These are phyloP conservation scores for Pichia sporocuriosa DNA, from an alignment of 805 yeast species.

Conservation along the genomic window DNA sequence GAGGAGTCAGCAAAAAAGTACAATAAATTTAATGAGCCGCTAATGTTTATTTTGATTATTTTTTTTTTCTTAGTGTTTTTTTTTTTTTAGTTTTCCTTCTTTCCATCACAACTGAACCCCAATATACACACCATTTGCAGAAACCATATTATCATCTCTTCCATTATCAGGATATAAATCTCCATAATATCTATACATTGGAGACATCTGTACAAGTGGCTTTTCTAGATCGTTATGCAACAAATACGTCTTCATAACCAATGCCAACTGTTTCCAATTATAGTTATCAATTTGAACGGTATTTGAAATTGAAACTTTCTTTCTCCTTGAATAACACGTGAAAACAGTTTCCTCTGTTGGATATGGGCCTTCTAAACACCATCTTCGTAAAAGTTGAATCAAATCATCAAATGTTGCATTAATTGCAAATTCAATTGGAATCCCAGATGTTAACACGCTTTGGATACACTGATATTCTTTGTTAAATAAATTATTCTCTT, in stretches of 20 bases:
- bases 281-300: background rate
- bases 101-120: no score
- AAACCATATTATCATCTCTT: constrained; percentile 2
- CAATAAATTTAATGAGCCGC: background rate
- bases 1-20: no score
- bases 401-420: constrained; percentile 6
- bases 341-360: background rate
- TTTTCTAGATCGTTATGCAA: background rate
- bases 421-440: background rate
- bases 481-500: background rate
- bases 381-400: constrained; percentile 5
- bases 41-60: background rate
- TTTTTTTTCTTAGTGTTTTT: no score
- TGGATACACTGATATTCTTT: no score
- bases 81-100: no score
- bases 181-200: constrained; percentile 15
- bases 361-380: constrained; percentile 15
- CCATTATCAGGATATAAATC: constrained; percentile 15
- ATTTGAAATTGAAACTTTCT: background rate
- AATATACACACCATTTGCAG: background rate
- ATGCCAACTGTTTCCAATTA: constrained; percentile 3
- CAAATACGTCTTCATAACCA: constrained; percentile 3
- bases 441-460: background rate
- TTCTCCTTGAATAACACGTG: background rate
- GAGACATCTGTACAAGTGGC: constrained; percentile 8